These are phyloP conservation scores for Groenewaldozyma tartarivorans DNA, from an alignment of 805 yeast genomes.

Conservation along the genomic window DNA sequence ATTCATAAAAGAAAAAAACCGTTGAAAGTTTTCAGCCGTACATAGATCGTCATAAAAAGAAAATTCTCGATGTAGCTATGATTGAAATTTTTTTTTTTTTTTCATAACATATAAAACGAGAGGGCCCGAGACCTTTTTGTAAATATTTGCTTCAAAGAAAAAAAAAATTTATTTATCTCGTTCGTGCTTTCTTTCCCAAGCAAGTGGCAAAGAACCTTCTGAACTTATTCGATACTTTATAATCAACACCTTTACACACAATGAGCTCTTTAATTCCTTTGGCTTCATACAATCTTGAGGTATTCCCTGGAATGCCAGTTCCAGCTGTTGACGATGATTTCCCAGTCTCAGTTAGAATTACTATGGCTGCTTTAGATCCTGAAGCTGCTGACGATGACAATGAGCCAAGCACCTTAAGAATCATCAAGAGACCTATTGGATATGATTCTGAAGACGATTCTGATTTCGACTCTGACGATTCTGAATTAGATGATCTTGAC, in stretches of 20 bases:
- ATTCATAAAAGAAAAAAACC: no score
- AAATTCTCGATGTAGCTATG: no score
- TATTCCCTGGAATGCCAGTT: conserved; percentile 78
- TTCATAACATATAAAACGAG: no score
- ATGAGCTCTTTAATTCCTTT: conserved; percentile 39
- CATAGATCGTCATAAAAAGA: no score
- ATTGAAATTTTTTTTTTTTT: no score
- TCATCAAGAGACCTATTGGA: conserved; percentile 58
- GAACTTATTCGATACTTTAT: neutral
- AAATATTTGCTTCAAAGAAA: no score
- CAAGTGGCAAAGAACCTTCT: neutral
- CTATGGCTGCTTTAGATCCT: conserved; percentile 94
- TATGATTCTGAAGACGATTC: conserved; percentile 18
- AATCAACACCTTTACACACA: neutral
- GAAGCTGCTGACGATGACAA: conserved; percentile 47
- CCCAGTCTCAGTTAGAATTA: conserved; percentile 80
- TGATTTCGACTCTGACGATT: conserved; percentile 23
- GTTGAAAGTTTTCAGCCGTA: no score
- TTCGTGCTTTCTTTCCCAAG: neutral
- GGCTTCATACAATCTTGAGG: conserved; percentile 76
- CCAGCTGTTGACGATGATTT: conserved; percentile 79
- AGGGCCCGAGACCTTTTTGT: no score
- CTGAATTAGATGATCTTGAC: conserved; percentile 27
- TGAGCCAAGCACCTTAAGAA: conserved; percentile 76
- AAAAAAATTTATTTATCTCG: no score